phyloP scores from a whole-genome alignment of 163 green algal genomes.

The Chlamydomonas reinhardtii region DNA sequence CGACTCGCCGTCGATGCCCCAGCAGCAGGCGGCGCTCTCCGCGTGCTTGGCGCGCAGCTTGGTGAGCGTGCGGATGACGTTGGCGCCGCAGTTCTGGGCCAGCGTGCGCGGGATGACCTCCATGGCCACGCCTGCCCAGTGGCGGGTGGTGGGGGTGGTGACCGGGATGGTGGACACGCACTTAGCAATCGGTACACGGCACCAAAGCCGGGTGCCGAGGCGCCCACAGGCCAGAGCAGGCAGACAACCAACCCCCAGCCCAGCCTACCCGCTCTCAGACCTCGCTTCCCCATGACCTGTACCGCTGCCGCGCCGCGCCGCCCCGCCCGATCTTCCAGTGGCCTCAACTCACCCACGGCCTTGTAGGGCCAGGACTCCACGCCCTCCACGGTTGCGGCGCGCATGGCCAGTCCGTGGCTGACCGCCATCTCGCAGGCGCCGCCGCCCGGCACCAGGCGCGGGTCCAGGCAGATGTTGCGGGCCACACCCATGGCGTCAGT shows the following conservation, averaged over 20 bases:
- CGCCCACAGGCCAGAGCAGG: too few relatives aligned
- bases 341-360: conserved; percentile 55
- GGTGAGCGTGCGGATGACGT: conserved; percentile 95
- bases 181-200: too few relatives aligned
- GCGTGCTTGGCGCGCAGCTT: conserved; percentile 89
- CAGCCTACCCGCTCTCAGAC: too few relatives aligned
- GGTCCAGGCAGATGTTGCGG: conserved; percentile 92
- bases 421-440: conserved; percentile 98
- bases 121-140: conserved; percentile 75
- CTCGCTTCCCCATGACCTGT: too few relatives aligned
- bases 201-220: too few relatives aligned
- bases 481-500: conserved; percentile 96
- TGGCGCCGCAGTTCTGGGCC: conserved; percentile 96
- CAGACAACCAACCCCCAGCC: too few relatives aligned
- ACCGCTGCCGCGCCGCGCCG: too few relatives aligned
- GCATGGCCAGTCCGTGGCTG: conserved; percentile 71
- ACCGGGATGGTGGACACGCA: neutral
- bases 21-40: conserved; percentile 73
- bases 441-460: conserved; percentile 94
- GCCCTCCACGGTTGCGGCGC: conserved; percentile 37
- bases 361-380: conserved; percentile 65
- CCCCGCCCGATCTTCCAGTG: too few relatives aligned
- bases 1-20: conserved; percentile 95
- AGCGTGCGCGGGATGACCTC: conserved; percentile 99
- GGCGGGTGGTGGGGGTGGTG: neutral